Base-by-base conservation (phyloP, 2,329 filamentous ascomycete genomes). In the Mycosphaerella sp. region DNA sequence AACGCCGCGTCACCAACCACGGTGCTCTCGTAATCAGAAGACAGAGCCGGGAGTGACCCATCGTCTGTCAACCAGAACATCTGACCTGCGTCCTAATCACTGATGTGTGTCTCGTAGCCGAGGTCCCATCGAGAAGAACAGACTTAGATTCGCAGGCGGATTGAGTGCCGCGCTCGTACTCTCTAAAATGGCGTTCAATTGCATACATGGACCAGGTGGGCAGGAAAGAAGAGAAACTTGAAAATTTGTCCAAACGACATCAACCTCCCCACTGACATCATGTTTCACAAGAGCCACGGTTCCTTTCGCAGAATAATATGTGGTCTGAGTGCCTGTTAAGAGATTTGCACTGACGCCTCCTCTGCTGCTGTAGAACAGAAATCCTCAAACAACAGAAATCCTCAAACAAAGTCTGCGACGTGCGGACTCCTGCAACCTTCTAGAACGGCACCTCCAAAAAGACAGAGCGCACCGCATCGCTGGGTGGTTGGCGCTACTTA, bases 331-430 rank as follows among this genome's bases (percentile, higher is more conserved):
- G 29, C 39, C 41, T 32, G 21, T 44, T 17, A 32, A 14, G 34
- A 31, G 10, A 14, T 23, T 9, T 38, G 17, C 7, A 32, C 48
- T 51, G 43, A 51, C 9, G 21, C 23, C 29, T 26, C 17, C 31
- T 31, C 7, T 31, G 43, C 40, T 31, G 23, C 74, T 76, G 65
- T 72, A 75, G 49, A 76, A 74, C 58, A 74, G 73, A 9, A 63
- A 76, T 5, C 74, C 70, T 0, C 72, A 76, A 58, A 74, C 74
- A 76, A 74, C 58, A 74, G 73, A 9, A 63, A 76, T 5, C 74
- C 70, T 0, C 72, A 76, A 58, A 74, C 74, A 63, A 69, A 60
- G 1, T 77, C 75, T 58, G 73, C 73, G 23, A 63, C 75, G 23
- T 71, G 73, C 10, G 63, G 74, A 31, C 45, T 76, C 43, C 66